Evolutionary conservation across 2,329 filamentous ascomycete genomes (phyloP).

Genomic region (Macroventuria anomochaeta): DNA sequence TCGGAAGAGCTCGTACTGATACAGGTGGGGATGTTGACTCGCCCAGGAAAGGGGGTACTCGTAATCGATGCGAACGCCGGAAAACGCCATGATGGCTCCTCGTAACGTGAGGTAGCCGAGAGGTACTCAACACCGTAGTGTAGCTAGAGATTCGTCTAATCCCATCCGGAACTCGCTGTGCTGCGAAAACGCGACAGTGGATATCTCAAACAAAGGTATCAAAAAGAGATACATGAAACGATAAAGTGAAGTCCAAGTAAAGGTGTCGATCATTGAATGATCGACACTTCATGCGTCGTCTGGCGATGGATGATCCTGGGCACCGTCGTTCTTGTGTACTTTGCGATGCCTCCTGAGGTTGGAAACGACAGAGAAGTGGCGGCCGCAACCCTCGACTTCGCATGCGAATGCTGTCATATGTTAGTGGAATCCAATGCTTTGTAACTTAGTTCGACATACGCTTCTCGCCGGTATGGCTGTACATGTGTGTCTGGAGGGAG

Average conservation of each 20-base stretch:
- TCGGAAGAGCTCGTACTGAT: constrained; percentile 34
- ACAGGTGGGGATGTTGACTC: constrained; percentile 39
- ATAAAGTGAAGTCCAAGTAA: constrained; percentile 21
- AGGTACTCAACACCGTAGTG: constrained; percentile 14
- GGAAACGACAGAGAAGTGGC: constrained; percentile 96
- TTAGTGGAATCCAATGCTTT: constrained; percentile 13
- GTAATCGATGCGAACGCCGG: constrained; percentile 29
- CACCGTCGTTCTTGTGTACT: constrained; percentile 81
- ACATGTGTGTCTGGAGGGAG: constrained; percentile 96
- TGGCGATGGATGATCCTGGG: constrained; percentile 55
- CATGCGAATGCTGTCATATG: constrained; percentile 78
- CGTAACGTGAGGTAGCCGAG: constrained; percentile 6
- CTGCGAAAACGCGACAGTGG: constrained; percentile 42
- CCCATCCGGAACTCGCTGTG: constrained; percentile 35
- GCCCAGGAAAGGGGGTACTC: constrained; percentile 36
- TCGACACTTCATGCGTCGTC: constrained; percentile 52
- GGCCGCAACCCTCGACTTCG: constrained; percentile 91
- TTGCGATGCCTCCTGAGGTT: constrained; percentile 94
- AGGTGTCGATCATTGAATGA: constrained; percentile 33
- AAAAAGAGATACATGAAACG: constrained; percentile 30
- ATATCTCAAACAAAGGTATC: constrained; percentile 46
- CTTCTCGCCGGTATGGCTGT: constrained; percentile 97
- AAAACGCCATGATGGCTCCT: constrained; percentile 29
- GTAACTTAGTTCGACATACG: constrained; percentile 66
- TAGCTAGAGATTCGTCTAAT: constrained; percentile 41